A percentile compares a stretch with the other conserved stretches of the same genome.
Evolutionary conservation across 2,329 filamentous ascomycete genomes (phyloP).

Genomic region (Ophiognomonia clavigignenti-juglandacearum): DNA sequence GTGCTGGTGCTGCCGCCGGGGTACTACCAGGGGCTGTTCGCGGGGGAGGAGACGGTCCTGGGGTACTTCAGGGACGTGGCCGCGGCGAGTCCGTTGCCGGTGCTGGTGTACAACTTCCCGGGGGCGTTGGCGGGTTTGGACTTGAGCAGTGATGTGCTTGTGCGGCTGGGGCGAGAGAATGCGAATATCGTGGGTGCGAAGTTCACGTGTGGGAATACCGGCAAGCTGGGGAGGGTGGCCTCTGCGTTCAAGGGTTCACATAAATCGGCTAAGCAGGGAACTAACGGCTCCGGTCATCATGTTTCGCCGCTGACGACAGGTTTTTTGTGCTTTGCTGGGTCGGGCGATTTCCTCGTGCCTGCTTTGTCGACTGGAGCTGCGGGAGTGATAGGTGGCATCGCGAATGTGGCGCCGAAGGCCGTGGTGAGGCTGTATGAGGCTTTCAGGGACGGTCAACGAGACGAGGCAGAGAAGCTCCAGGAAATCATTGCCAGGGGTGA

Average conservation of each 20-base stretch:
- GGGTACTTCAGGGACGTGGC: slow-evolving; percentile 58
- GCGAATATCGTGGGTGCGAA: slow-evolving; percentile 52
- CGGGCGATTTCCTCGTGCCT: slow-evolving; percentile 69
- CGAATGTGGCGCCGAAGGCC: slow-evolving; percentile 61
- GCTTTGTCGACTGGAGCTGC: slow-evolving; percentile 65
- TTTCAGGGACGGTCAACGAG: slow-evolving; percentile 45
- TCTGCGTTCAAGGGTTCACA: slow-evolving; percentile 26
- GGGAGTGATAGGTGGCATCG: slow-evolving; percentile 67
- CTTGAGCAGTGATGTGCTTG: slow-evolving; percentile 44
- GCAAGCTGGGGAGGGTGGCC: slow-evolving; percentile 52
- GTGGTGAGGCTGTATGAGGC: slow-evolving; percentile 50
- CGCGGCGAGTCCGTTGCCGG: slow-evolving; percentile 40
- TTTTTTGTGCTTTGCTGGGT: slow-evolving; percentile 69
- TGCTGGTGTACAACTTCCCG: slow-evolving; percentile 53
- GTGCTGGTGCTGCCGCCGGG: slow-evolving; percentile 63
- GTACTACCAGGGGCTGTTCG: slow-evolving; percentile 60
- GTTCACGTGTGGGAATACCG: slow-evolving; percentile 52
- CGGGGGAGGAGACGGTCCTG: slow-evolving; percentile 46
- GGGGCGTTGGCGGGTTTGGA: slow-evolving; percentile 47
- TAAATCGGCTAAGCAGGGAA: slow-evolving; percentile 16
- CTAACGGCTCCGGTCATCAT: slow-evolving; percentile 6
- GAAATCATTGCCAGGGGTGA: slow-evolving; percentile 61
- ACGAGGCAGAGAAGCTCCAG: slow-evolving; percentile 52
- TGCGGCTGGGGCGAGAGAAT: slow-evolving; percentile 39
- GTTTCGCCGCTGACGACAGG: slow-evolving; percentile 1